These are phyloP conservation scores for Chytriomyces hyalinus DNA, from an alignment of 192 early-diverging fungal genomes.

Conservation along the genomic window DNA sequence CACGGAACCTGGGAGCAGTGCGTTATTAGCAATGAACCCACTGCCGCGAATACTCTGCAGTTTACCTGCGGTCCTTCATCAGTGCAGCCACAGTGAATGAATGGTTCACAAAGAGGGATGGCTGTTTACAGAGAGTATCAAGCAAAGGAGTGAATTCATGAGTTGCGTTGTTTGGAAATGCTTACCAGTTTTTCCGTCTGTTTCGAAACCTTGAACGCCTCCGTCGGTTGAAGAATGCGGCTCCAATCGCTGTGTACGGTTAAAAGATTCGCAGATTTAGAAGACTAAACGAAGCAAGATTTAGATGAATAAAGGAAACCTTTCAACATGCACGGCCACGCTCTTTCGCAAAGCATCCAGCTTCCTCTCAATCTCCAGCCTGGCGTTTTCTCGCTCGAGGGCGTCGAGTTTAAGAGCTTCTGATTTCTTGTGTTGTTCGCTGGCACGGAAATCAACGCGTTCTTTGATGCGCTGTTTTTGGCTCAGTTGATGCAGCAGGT, in stretches of 20 bases:
- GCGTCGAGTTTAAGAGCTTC: slow-evolving; percentile 1
- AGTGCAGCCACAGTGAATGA: slow-evolving; percentile 15
- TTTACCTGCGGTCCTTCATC: slow-evolving; percentile 31
- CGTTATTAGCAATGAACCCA: background rate
- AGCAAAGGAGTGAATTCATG: background rate
- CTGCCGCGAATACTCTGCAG: background rate
- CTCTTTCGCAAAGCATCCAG: slow-evolving; percentile 12
- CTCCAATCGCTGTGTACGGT: slow-evolving; percentile 22
- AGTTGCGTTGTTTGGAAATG: background rate
- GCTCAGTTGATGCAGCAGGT: background rate
- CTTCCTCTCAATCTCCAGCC: slow-evolving; percentile 27
- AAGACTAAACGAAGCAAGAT: too few relatives aligned
- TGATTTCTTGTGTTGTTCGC: slow-evolving; percentile 2
- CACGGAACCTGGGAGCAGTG: slow-evolving; percentile 1
- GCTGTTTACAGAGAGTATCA: background rate
- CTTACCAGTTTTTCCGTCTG: slow-evolving; percentile 28
- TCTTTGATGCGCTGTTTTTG: slow-evolving; percentile 5
- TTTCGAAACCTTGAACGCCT: slow-evolving; percentile 22
- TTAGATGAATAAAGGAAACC: background rate
- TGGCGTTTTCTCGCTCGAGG: background rate
- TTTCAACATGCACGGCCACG: slow-evolving; percentile 13
- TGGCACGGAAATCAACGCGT: slow-evolving; percentile 16
- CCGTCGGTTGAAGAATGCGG: slow-evolving; percentile 27
- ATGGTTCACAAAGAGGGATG: slow-evolving; percentile 13
- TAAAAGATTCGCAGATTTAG: too few relatives aligned